Conservation (phyloP, 1,284 basidiomycete genomes). For the Leccinum colubrinum region DNA sequence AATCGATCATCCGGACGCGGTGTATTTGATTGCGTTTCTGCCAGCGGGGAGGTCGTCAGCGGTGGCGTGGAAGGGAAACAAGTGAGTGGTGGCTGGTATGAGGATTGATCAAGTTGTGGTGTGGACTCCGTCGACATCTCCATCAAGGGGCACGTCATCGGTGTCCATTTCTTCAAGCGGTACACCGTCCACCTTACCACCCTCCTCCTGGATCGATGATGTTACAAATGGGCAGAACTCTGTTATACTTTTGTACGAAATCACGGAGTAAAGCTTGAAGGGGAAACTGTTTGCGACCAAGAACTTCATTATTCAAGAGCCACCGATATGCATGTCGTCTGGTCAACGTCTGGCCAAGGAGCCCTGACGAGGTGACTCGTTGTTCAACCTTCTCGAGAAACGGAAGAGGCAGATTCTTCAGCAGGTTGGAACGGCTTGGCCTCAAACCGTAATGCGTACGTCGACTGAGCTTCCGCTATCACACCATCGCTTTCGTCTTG, state of each 20-base stretch:
- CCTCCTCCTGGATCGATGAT: slow-evolving; percentile 1
- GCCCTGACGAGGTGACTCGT: too few relatives aligned
- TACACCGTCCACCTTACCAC: too few relatives aligned
- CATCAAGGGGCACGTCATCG: too few relatives aligned
- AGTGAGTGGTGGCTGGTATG: too few relatives aligned
- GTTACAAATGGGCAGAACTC: not conserved
- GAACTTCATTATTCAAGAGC: slow-evolving; percentile 13
- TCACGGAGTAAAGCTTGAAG: not conserved
- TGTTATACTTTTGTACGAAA: slow-evolving; percentile 2
- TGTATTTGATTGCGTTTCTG: too few relatives aligned
- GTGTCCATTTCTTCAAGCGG: too few relatives aligned
- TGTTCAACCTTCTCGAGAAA: slow-evolving; percentile 28
- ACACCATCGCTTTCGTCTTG: slow-evolving; percentile 34
- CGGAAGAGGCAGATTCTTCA: slow-evolving; percentile 34
- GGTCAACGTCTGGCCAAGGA: too few relatives aligned
- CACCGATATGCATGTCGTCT: slow-evolving; percentile 1
- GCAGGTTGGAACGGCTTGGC: slow-evolving; percentile 75
- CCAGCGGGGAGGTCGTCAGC: too few relatives aligned
- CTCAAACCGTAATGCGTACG: slow-evolving; percentile 69
- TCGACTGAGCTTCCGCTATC: slow-evolving; percentile 30
- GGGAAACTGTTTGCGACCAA: not conserved
- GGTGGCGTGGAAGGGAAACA: too few relatives aligned
- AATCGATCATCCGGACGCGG: too few relatives aligned
- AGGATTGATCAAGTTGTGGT: too few relatives aligned
- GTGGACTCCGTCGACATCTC: too few relatives aligned